Percentiles rank a stretch among this genome's conserved stretches.
Conservation (phyloP, 176 grass and related monocot genomes). For the Microstegium vimineum region DNA sequence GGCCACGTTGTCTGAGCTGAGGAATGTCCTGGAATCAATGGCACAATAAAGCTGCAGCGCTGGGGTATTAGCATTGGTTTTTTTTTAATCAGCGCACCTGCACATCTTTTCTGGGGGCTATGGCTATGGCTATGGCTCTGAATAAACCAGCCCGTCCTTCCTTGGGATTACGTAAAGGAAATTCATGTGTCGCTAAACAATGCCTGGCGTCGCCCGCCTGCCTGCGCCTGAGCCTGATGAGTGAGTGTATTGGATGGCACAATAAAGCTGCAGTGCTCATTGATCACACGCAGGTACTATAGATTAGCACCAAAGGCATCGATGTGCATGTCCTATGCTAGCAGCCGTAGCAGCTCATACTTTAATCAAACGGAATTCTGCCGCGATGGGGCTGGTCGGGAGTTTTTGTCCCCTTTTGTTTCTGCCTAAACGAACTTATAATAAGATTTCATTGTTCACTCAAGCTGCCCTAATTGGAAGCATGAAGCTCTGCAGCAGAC, state of each 20-base stretch:
- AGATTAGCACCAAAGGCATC: constrained; percentile 38
- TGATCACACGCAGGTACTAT: constrained; percentile 31
- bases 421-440: not conserved
- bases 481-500: not conserved
- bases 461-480: not conserved
- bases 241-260: constrained; percentile 11
- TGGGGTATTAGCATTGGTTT: not conserved
- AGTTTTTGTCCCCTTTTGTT: not conserved
- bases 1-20: not conserved
- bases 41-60: constrained; percentile 16
- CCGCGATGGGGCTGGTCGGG: not conserved
- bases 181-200: constrained; percentile 24
- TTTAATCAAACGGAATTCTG: constrained; percentile 6
- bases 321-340: not conserved
- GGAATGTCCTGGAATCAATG: constrained; percentile 16
- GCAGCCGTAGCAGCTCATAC: too few relatives aligned
- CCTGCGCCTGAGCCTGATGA: too few relatives aligned
- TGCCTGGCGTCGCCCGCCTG: constrained; percentile 1
- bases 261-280: constrained; percentile 33
- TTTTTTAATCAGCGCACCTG: constrained; percentile 30
- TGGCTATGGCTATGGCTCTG: too few relatives aligned
- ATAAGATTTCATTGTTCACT: too few relatives aligned
- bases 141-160: constrained; percentile 12
- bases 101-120: constrained; percentile 32
- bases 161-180: constrained; percentile 39